Evolutionary conservation across 129 eudicot species (phyloP), one percentile per base, ranked within the genome.

Genomic region (Flaveria bidentis): DNA sequence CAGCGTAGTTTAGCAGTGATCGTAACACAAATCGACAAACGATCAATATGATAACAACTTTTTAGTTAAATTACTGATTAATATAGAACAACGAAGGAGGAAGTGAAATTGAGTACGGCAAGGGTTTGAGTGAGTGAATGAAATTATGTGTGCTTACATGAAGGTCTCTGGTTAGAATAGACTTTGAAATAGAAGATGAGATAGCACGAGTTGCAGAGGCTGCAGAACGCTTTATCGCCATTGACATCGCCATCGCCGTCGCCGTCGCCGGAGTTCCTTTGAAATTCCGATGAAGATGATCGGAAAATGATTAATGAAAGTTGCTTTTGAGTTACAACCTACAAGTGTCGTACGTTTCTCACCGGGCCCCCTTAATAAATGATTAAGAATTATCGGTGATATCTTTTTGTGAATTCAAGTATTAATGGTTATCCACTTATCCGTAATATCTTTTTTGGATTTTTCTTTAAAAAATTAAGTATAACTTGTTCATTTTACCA

Each of bases 191-290:
- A 2, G 85, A 39, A 45, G 89, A 72, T 56, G 85, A 71, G 28
- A 82, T 22, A 66, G 89, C 84, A 36, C 90, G 91, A 74, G 81
- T 45, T 41, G 95, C 97, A 72, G 91, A 69, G 3, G 82, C 45
- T 69, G 90, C 92, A 57, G 76, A 96, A 53, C 96, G 96, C 70
- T 69, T 94, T 88, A 91, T 85, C 82, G 93, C 90, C 91, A 91
- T 79, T 12, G 75, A 33, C 74, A 74, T 72, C 72, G 71, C 61
- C 80, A 61, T 75, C 56, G 76, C 39, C 26, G 53, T 75, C 56
- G 76, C 39, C 26, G 53, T 46, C 56, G 76, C 56, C 76, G 55
- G 77, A 9, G 58, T 9, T 81, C 9, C 18, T 81, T 73, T 39
- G 36, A 18, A 36, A 67, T 67, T 62, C 4, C 46, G 67, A 22